Conservation (phyloP, 148 eudicot genomes). For the Hydrangea macrophylla region DNA sequence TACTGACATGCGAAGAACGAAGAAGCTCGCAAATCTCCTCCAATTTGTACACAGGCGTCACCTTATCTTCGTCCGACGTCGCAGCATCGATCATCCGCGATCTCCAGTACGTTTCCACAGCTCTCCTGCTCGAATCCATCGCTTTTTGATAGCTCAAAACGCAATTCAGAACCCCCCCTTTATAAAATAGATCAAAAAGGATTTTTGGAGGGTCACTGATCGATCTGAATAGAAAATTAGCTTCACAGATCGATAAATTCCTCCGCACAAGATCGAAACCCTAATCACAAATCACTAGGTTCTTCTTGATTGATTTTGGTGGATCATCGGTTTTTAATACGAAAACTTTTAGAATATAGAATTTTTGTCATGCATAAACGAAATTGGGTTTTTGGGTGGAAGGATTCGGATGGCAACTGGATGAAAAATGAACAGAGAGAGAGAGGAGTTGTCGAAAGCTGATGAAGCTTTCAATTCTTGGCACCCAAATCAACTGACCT, state of each 20-base stretch:
- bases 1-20: conserved; percentile 55
- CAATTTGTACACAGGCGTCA: conserved; percentile 85
- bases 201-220: background rate
- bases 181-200: background rate
- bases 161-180: background rate
- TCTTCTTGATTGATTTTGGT: background rate
- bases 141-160: background rate
- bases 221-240: background rate
- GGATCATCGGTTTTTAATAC: background rate
- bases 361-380: background rate
- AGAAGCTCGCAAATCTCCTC: conserved; percentile 90
- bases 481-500: no score
- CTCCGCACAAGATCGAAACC: background rate
- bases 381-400: background rate
- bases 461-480: no score
- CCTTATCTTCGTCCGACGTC: conserved; percentile 93
- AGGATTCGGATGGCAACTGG: background rate
- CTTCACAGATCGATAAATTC: background rate
- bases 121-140: conserved; percentile 96
- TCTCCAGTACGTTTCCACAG: conserved; percentile 96
- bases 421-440: no score
- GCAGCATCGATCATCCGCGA: conserved; percentile 83
- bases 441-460: no score
- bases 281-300: background rate
- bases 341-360: background rate